phyloP scores from a whole-genome alignment of 1,284 basidiomycete species.

The Trichosporon sp. region DNA sequence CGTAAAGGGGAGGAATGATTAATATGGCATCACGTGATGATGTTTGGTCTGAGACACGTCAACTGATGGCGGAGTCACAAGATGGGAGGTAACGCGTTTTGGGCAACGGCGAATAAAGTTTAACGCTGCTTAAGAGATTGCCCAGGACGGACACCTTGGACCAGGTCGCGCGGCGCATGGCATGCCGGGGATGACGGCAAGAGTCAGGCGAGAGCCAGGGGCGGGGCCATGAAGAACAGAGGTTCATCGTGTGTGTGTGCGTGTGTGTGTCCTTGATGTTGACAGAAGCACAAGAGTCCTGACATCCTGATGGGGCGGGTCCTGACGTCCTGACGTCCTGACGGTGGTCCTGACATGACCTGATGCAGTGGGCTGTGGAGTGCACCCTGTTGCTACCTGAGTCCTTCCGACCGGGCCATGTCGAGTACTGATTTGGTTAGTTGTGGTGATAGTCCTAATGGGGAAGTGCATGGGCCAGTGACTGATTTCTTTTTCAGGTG shows the following conservation, averaged over 20 bases:
- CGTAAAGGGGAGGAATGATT: constrained; percentile 5
- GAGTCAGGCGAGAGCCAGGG: background rate
- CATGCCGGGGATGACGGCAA: constrained; percentile 5
- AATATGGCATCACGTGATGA: background rate
- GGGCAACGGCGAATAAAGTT: constrained; percentile 1
- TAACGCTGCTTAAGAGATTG: background rate
- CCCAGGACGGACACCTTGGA: background rate
- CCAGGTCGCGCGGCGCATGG: background rate
- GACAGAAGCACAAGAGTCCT: background rate
- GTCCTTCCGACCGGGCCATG: background rate
- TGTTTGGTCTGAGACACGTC: background rate
- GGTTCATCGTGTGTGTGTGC: background rate
- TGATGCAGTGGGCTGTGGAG: background rate
- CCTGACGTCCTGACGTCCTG: background rate
- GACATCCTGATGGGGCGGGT: background rate
- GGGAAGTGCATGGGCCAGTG: background rate
- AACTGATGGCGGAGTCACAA: background rate
- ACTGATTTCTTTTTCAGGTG: constrained; percentile 15
- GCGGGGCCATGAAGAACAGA: background rate
- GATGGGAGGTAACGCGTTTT: constrained; percentile 6
- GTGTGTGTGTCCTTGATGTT: no score
- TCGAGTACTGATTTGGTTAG: background rate
- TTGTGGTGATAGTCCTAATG: background rate
- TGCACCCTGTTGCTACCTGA: background rate
- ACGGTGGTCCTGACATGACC: background rate